phyloP scores from a whole-genome alignment of 2,329 filamentous ascomycete species.

The Fusarium keratoplasticum region DNA sequence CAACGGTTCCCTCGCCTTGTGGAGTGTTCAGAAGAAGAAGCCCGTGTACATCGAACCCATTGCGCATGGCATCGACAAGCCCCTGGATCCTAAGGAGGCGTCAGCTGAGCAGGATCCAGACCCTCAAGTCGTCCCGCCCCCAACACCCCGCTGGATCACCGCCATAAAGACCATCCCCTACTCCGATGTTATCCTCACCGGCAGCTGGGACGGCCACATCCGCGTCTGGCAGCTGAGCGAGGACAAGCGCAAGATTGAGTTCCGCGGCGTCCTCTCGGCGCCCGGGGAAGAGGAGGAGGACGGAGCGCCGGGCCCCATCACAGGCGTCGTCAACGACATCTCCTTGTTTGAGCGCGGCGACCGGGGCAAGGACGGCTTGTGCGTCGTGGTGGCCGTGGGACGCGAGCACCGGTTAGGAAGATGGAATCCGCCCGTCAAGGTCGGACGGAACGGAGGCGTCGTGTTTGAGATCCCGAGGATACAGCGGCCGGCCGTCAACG shows the following conservation, averaged over 20 bases:
- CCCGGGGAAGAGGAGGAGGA: slow-evolving; percentile 44
- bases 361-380: slow-evolving; percentile 79
- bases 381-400: slow-evolving; percentile 86
- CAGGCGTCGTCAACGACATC: slow-evolving; percentile 89
- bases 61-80: slow-evolving; percentile 86
- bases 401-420: slow-evolving; percentile 87
- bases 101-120: slow-evolving; percentile 78
- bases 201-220: slow-evolving; percentile 90
- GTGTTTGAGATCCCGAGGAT: slow-evolving; percentile 82
- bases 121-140: slow-evolving; percentile 68
- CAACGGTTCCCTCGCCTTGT: slow-evolving; percentile 87
- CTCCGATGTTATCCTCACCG: slow-evolving; percentile 88
- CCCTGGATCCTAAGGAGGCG: slow-evolving; percentile 73
- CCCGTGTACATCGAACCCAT: slow-evolving; percentile 82
- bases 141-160: slow-evolving; percentile 89
- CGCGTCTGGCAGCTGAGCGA: slow-evolving; percentile 86
- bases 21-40: slow-evolving; percentile 95
- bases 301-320: slow-evolving; percentile 57
- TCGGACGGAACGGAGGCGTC: slow-evolving; percentile 81
- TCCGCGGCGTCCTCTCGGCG: slow-evolving; percentile 73
- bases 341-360: slow-evolving; percentile 88
- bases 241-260: slow-evolving; percentile 83
- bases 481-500: slow-evolving; percentile 49
- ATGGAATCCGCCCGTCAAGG: slow-evolving; percentile 75
- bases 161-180: slow-evolving; percentile 88